A percentile compares a stretch with the other conserved stretches of the same genome.
These are phyloP conservation scores for Glebionis coronaria DNA, from an alignment of 129 eudicot genomes.

Conservation along the genomic window DNA sequence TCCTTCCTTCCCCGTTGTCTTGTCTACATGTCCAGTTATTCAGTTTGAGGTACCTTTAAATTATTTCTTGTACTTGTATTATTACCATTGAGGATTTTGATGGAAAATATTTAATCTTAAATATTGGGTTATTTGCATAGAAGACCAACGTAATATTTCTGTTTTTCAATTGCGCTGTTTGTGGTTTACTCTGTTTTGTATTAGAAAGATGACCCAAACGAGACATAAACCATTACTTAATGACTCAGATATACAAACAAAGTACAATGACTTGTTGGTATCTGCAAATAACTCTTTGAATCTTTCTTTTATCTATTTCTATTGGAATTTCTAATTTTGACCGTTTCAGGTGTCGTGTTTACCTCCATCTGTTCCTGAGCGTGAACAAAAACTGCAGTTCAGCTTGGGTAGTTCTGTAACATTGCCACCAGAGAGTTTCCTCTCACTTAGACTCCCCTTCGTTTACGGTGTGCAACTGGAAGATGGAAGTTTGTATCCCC, in stretches of 20 bases:
- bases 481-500: constrained; percentile 61
- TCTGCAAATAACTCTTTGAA: too few species aligned
- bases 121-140: too few species aligned
- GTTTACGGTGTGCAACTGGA: constrained; percentile 66
- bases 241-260: too few species aligned
- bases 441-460: constrained; percentile 91
- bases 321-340: neutral
- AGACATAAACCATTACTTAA: too few species aligned
- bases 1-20: constrained; percentile 72
- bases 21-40: constrained; percentile 69
- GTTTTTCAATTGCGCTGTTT: too few species aligned
- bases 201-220: too few species aligned
- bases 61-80: constrained; percentile 7
- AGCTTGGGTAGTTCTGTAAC: constrained; percentile 70
- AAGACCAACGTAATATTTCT: too few species aligned
- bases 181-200: too few species aligned
- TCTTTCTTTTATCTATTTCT: too few species aligned
- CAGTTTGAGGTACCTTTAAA: constrained; percentile 72
- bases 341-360: constrained; percentile 62
- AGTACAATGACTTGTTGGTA: too few species aligned
- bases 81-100: constrained; percentile 15
- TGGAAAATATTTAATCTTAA: neutral
- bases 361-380: constrained; percentile 51
- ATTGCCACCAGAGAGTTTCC: constrained; percentile 93
- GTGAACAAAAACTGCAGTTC: constrained; percentile 69